These are phyloP conservation scores for Protomyces macrosporus DNA, from an alignment of 1,139 yeast genomes.

Conservation along the genomic window DNA sequence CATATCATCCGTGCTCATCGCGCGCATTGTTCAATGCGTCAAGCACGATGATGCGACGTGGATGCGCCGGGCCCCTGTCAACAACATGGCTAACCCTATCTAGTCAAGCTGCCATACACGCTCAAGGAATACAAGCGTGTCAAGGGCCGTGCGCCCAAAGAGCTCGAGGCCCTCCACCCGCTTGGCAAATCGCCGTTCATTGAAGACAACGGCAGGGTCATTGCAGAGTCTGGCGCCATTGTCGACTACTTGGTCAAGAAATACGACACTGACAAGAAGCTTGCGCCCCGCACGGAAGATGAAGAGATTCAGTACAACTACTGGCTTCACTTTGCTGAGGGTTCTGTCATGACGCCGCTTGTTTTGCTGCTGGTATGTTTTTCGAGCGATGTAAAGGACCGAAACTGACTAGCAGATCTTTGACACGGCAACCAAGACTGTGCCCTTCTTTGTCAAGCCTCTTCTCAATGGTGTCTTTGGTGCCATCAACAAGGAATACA, in stretches of 20 bases:
- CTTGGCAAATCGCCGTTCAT: conserved; percentile 55
- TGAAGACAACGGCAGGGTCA: conserved; percentile 40
- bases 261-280: conserved; percentile 36
- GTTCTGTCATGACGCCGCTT: conserved; percentile 47
- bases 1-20: not conserved
- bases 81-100: too few species aligned
- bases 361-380: conserved; percentile 1
- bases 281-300: conserved; percentile 26
- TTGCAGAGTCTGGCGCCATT: conserved; percentile 37
- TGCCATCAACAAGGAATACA: conserved; percentile 10
- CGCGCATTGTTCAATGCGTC: too few species aligned
- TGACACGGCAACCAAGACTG: conserved; percentile 33
- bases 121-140: conserved; percentile 45
- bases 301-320: conserved; percentile 45
- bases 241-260: conserved; percentile 35
- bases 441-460: conserved; percentile 46
- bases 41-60: too few species aligned
- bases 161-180: conserved; percentile 51
- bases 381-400: not conserved
- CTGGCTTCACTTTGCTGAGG: conserved; percentile 54
- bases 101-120: conserved; percentile 17
- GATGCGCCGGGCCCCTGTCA: too few species aligned
- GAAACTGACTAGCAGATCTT: conserved; percentile 4
- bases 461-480: conserved; percentile 8
- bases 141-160: conserved; percentile 42